Base-by-base conservation (phyloP, 192 early-diverging fungal species). In the Geosiphon pyriformis region DNA sequence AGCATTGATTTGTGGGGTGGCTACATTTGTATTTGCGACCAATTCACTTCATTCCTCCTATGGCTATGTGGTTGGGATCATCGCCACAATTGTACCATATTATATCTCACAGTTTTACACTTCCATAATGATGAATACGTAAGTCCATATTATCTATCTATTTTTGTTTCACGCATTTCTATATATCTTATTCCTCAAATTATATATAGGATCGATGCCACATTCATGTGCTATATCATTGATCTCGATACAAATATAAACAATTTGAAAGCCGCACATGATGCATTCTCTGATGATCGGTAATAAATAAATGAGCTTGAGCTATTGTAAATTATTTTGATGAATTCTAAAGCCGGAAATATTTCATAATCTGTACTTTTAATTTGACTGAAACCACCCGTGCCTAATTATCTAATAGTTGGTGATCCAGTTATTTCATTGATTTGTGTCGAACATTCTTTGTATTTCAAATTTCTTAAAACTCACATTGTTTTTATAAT, bases 201-300 rank as follows among this genome's bases (percentile, higher is more conserved):
- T 50, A 29, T 26, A 53, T 59, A 1, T 74, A 92, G 89, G 25
- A 75, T 91, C 17, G 89, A 92, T 72, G 85, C 90, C 0, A 83
- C 82, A 1, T 91, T 91, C 69, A 67, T 92, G n/a, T 90, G 89
- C 67, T 92, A 90, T 70, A 79, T 89, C 18, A 78, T 92, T 47
- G 90, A 92, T 72, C 65, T 92, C n/a, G 89, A 92, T 63, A 75
- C 71, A 6, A 85, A 82, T 52, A 80, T 65, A 2, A 78, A 78
- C 17, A 74, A 82, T 68, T 73, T 67, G 23, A 73, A 80, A 35
- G 68, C 67, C 30, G 84, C 79, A 27, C 84, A 86, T 52, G 69
- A 70, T 31, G 81, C 76, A 17, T 85, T 85, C 63, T 46, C 59
- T 69, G 22, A 62, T n/a, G n/a, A n/a, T n/a, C n/a, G n/a, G n/a